Evolutionary conservation across 1,284 basidiomycete genomes (phyloP).

Genomic region (Melanopsichium pennsylvanicum): DNA sequence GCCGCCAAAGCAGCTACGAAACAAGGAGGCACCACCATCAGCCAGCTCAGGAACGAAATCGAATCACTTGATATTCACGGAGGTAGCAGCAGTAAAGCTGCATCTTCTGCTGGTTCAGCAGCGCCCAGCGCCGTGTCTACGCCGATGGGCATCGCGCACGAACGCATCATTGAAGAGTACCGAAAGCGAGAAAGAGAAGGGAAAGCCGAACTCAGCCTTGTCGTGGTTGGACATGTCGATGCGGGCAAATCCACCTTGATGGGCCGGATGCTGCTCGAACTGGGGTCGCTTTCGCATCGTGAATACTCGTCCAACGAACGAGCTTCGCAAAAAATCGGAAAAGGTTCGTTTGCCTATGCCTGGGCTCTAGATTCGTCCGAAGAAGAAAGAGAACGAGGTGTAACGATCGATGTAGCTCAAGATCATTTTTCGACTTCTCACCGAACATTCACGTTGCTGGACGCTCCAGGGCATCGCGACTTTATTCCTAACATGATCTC

Average conservation of each 20-base stretch:
- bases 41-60: slow-evolving; percentile 55
- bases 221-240: slow-evolving; percentile 97
- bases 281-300: slow-evolving; percentile 86
- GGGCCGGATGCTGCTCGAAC: slow-evolving; percentile 90
- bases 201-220: slow-evolving; percentile 81
- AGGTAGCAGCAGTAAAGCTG: slow-evolving; percentile 35
- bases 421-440: slow-evolving; percentile 81
- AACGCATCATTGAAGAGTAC: slow-evolving; percentile 85
- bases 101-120: slow-evolving; percentile 53
- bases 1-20: slow-evolving; percentile 56
- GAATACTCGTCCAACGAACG: slow-evolving; percentile 84
- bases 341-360: slow-evolving; percentile 94
- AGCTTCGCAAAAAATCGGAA: slow-evolving; percentile 88
- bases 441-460: slow-evolving; percentile 86
- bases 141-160: slow-evolving; percentile 77
- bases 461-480: slow-evolving; percentile 95
- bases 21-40: slow-evolving; percentile 66
- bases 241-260: slow-evolving; percentile 98
- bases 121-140: slow-evolving; percentile 65
- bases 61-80: slow-evolving; percentile 46
- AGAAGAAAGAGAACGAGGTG: slow-evolving; percentile 92
- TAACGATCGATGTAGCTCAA: slow-evolving; percentile 95
- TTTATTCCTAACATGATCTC: slow-evolving; percentile 99
- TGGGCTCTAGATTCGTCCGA: slow-evolving; percentile 94
- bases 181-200: slow-evolving; percentile 71